Conservation (phyloP, 495 filamentous ascomycete species). For the Neurospora sp. region DNA sequence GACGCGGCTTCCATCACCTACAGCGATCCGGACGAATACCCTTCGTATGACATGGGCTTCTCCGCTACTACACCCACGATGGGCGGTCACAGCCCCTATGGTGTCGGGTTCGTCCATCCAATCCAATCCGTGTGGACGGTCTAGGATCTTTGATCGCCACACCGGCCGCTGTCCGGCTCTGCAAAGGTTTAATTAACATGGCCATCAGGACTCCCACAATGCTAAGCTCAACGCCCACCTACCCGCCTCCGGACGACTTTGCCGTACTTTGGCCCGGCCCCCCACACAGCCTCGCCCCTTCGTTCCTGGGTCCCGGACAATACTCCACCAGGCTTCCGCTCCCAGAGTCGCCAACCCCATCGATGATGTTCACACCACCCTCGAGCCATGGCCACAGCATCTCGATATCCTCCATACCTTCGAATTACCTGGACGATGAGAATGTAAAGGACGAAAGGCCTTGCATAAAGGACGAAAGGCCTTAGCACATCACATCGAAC, state of each 20-base stretch:
- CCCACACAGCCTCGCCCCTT: conserved; percentile 15
- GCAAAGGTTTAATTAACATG: conserved; percentile 38
- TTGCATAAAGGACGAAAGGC: conserved; percentile 18
- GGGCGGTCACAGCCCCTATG: conserved; percentile 36
- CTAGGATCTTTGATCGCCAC: conserved; percentile 29
- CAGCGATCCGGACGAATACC: conserved; percentile 44
- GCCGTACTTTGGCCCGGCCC: conserved; percentile 14
- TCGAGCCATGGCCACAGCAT: conserved; percentile 20
- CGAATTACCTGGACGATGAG: conserved; percentile 8
- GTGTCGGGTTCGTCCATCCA: conserved; percentile 47
- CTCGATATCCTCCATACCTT: conserved; percentile 18
- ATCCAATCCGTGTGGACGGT: conserved; percentile 40
- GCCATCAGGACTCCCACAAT: conserved; percentile 33
- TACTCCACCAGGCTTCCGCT: conserved; percentile 17
- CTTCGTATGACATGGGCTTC: conserved; percentile 29
- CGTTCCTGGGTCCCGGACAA: conserved; percentile 29
- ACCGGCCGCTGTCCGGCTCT: conserved; percentile 23
- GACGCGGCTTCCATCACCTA: conserved; percentile 40
- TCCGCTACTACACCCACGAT: conserved; percentile 27
- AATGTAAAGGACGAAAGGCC: conserved; percentile 20
- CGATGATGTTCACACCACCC: conserved; percentile 17
- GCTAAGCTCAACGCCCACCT: conserved; percentile 25
- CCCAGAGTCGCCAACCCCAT: conserved; percentile 26
- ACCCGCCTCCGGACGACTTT: conserved; percentile 25
- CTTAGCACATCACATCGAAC: neutral